Evolutionary conservation across 2,329 filamentous ascomycete genomes (phyloP), one percentile per base, ranked within the genome.

Genomic region (Sporothrix protearum): DNA sequence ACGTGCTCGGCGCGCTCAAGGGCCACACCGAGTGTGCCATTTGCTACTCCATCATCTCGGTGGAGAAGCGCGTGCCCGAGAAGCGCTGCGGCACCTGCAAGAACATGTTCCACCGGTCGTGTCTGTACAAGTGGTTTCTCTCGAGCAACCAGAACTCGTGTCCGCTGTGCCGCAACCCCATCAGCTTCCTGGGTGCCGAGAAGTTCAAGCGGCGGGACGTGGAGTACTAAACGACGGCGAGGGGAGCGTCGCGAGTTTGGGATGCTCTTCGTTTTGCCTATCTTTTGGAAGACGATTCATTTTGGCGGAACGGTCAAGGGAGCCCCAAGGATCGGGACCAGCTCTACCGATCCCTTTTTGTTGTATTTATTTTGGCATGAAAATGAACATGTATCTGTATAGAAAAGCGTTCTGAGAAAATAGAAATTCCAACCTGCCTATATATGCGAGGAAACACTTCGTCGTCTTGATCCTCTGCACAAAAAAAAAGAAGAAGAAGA

Each of bases 91-190:
- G 87, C 63, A 98, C 95, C 1, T 99, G 96, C 85, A 95, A 94
- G 84, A 95, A 99, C 81, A 83, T 92, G 69, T 99, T 98, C 84
- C 96, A 99, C 81, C 87, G 91, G 0, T 88, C 88, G 2, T 99
- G 96, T 82, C 81, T 99, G 81, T 97, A 93, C 83, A 94, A 95
- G 82, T 99, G 96, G 96, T 98, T 99, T 84, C 92, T 93, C 85
- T 95, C 87, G 76, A 97, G 94, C 79, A 96, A 93, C 80, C 91
- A 93, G 78, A 96, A 92, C 77, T 95, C 91, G 66, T 99, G 96
- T 81, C 96, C 96, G 64, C 83, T 99, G 75, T 99, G 96, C 81
- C 87, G 96, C 76, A 97, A 96, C 79, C 90, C 92, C 28, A 97
- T 97, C 79, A 87, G 88, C 70, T 89, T 89, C 71, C 72, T 79